These are phyloP conservation scores for Hypoxylon sp. DNA, from an alignment of 2,329 filamentous ascomycete species.

Conservation along the genomic window DNA sequence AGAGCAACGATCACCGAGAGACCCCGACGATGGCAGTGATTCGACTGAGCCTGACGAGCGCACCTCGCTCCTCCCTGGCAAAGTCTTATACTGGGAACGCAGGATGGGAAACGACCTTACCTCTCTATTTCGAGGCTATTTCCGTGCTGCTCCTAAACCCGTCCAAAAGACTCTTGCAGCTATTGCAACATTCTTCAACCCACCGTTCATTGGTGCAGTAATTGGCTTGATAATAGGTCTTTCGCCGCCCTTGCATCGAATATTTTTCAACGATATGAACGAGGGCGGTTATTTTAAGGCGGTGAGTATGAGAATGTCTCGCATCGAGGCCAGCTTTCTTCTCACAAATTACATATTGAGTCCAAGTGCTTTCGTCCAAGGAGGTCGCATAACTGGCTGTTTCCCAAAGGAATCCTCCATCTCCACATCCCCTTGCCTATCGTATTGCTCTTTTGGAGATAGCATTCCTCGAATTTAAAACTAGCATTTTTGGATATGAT, in stretches of 20 bases:
- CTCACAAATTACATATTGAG: neutral
- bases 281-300: constrained; percentile 70
- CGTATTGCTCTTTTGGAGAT: neutral
- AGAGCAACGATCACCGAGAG: neutral
- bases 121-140: constrained; percentile 47
- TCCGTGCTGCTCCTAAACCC: constrained; percentile 52
- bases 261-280: constrained; percentile 67
- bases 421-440: neutral
- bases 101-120: constrained; percentile 27
- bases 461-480: neutral
- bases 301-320: constrained; percentile 30
- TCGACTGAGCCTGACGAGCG: constrained; percentile 33
- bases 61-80: constrained; percentile 44
- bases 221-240: constrained; percentile 68
- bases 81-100: constrained; percentile 50
- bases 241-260: constrained; percentile 64
- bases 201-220: constrained; percentile 66
- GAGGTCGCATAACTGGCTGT: neutral
- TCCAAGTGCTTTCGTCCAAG: neutral
- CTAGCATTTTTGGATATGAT: neutral
- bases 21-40: constrained; percentile 23
- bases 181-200: constrained; percentile 64
- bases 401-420: neutral
- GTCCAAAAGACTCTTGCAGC: constrained; percentile 55
- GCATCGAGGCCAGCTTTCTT: neutral